Conservation (phyloP, 1,284 basidiomycete genomes). For the Tausonia pullulans region DNA sequence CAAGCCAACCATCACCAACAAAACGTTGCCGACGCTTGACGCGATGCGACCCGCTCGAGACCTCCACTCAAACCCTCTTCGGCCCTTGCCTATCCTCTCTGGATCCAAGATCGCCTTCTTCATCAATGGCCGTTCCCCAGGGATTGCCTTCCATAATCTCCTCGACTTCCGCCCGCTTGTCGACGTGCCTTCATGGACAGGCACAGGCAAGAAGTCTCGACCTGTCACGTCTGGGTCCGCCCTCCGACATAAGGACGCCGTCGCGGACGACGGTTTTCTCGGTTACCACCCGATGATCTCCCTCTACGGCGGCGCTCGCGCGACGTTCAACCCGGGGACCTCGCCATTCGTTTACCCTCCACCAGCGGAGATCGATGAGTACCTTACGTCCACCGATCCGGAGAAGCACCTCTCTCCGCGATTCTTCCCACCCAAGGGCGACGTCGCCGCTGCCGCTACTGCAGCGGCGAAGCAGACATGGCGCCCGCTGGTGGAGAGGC, state of each 20-base stretch:
- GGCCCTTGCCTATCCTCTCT: conserved; percentile 57
- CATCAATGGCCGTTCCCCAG: conserved; percentile 79
- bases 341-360: too few relatives aligned
- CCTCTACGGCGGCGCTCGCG: conserved; percentile 79
- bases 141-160: conserved; percentile 73
- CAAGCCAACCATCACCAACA: conserved; percentile 42
- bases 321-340: conserved; percentile 66
- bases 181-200: conserved; percentile 52
- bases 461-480: too few relatives aligned
- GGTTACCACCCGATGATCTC: conserved; percentile 96
- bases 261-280: conserved; percentile 84
- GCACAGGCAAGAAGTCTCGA: conserved; percentile 39
- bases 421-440: too few relatives aligned
- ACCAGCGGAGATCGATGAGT: too few relatives aligned
- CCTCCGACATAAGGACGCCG: conserved; percentile 46
- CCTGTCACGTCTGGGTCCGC: conserved; percentile 11
- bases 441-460: too few relatives aligned
- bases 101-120: conserved; percentile 79
- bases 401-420: too few relatives aligned
- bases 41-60: conserved; percentile 24
- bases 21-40: conserved; percentile 24
- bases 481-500: too few relatives aligned
- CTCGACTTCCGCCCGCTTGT: conserved; percentile 80
- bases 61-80: conserved; percentile 38
- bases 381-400: too few relatives aligned